Evolutionary conservation across 2,329 filamentous ascomycete species (phyloP).

Genomic region (Diplocarpon mali): DNA sequence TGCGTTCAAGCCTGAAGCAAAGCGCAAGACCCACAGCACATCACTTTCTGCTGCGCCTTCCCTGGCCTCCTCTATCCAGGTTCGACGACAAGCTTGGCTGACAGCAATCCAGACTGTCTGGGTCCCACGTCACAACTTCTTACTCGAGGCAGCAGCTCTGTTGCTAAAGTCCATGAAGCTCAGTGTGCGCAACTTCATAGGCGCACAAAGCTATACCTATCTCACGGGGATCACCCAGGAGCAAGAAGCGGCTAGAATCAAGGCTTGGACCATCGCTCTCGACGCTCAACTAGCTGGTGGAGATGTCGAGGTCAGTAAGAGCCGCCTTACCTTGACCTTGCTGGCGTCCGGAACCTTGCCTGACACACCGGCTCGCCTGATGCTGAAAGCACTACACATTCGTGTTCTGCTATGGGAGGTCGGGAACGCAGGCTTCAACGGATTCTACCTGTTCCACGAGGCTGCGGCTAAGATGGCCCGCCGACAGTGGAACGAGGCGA

Average conservation of each 20-base stretch:
- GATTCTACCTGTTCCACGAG: conserved; percentile 53
- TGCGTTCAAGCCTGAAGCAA: conserved; percentile 31
- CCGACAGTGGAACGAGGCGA: conserved; percentile 72
- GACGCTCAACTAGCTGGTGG: conserved; percentile 89
- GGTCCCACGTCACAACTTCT: conserved; percentile 78
- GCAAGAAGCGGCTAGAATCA: conserved; percentile 74
- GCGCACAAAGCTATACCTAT: conserved; percentile 64
- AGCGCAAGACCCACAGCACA: conserved; percentile 38
- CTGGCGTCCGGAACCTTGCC: conserved; percentile 82
- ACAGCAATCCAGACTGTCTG: conserved; percentile 88
- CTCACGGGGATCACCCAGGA: conserved; percentile 74
- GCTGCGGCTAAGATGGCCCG: conserved; percentile 64
- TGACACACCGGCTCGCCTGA: conserved; percentile 68
- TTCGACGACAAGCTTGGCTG: conserved; percentile 82
- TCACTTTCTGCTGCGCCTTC: conserved; percentile 49
- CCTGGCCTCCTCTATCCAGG: conserved; percentile 70
- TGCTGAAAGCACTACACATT: conserved; percentile 87
- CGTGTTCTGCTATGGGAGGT: conserved; percentile 78
- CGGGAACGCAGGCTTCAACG: conserved; percentile 52
- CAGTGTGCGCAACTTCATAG: conserved; percentile 66
- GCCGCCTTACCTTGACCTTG: conserved; percentile 72
- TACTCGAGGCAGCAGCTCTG: conserved; percentile 74
- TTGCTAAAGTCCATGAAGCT: conserved; percentile 73
- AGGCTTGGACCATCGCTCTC: conserved; percentile 86
- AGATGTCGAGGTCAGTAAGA: conserved; percentile 80